Evolutionary conservation across 768 basidiomycete genomes (phyloP).

Genomic region (Rhodotorula kratochvilovae): DNA sequence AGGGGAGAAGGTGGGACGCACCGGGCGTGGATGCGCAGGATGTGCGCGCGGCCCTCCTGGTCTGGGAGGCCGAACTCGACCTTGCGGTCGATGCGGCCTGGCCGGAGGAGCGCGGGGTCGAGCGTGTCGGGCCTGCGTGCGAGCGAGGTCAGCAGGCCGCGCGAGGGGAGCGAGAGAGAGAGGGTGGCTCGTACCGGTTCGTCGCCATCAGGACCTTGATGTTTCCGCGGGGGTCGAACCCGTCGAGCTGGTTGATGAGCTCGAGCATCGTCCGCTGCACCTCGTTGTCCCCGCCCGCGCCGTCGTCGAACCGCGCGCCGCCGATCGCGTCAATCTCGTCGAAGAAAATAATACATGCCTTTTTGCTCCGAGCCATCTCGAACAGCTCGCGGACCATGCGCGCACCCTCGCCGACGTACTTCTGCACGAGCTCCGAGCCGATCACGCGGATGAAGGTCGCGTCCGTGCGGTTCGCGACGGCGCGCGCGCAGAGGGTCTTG

Average conservation of each 20-base stretch:
- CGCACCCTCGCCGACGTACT: slow-evolving; percentile 98
- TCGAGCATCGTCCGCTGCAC: slow-evolving; percentile 99
- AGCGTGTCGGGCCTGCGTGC: slow-evolving; percentile 81
- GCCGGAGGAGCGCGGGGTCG: slow-evolving; percentile 90
- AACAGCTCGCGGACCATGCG: slow-evolving; percentile 98
- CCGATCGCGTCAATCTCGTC: slow-evolving; percentile 98
- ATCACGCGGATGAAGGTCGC: slow-evolving; percentile 99
- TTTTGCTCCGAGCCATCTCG: slow-evolving; percentile 98
- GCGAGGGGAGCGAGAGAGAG: background rate
- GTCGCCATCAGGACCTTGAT: slow-evolving; percentile 99
- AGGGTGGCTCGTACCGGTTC: slow-evolving; percentile 60
- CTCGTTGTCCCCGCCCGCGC: slow-evolving; percentile 97
- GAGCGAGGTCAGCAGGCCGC: background rate
- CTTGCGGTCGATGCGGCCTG: slow-evolving; percentile 92
- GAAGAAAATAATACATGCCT: slow-evolving; percentile 99
- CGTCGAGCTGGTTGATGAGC: slow-evolving; percentile 92
- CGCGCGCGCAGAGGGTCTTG: slow-evolving; percentile 95
- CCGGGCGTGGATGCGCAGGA: slow-evolving; percentile 86
- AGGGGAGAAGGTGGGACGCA: background rate
- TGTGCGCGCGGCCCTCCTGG: slow-evolving; percentile 92
- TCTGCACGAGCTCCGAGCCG: slow-evolving; percentile 98
- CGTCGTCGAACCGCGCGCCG: slow-evolving; percentile 95
- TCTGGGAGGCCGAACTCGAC: slow-evolving; percentile 94
- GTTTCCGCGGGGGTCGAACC: slow-evolving; percentile 97
- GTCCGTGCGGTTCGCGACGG: slow-evolving; percentile 96